Evolutionary conservation across 2,329 filamentous ascomycete species (phyloP).

Genomic region (Colletotrichum liaoningense): DNA sequence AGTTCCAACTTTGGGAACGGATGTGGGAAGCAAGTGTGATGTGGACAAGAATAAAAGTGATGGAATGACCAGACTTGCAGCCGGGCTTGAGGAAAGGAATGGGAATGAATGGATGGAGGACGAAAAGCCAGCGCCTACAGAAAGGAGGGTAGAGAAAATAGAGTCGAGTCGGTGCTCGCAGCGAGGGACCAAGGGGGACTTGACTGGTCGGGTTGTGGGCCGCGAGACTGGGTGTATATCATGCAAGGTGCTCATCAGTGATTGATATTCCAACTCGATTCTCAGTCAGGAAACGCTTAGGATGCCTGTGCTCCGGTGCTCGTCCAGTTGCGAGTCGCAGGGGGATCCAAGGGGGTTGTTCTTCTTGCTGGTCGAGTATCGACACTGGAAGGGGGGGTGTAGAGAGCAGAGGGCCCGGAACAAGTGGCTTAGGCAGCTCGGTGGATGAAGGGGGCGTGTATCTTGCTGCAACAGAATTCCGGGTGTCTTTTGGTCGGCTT

Average conservation of each 20-base stretch:
- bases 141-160: slow-evolving; percentile 37
- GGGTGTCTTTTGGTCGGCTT: slow-evolving; percentile 1
- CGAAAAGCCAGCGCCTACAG: slow-evolving; percentile 43
- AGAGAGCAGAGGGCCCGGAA: slow-evolving; percentile 24
- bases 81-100: slow-evolving; percentile 30
- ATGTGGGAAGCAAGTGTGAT: slow-evolving; percentile 8
- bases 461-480: slow-evolving; percentile 15
- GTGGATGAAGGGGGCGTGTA: slow-evolving; percentile 21
- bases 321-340: slow-evolving; percentile 30
- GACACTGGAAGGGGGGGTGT: slow-evolving; percentile 22
- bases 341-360: slow-evolving; percentile 26
- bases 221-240: slow-evolving; percentile 37
- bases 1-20: background rate
- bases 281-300: slow-evolving; percentile 32
- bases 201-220: slow-evolving; percentile 35
- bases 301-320: slow-evolving; percentile 35
- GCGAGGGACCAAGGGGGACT: slow-evolving; percentile 27
- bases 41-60: slow-evolving; percentile 26
- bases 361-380: background rate
- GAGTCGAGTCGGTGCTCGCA: slow-evolving; percentile 27
- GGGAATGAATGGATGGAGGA: slow-evolving; percentile 42
- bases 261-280: slow-evolving; percentile 33
- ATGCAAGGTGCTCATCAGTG: slow-evolving; percentile 38
- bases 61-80: slow-evolving; percentile 36
- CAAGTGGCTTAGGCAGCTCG: slow-evolving; percentile 31